These are phyloP conservation scores for Starmerella cellae DNA, from an alignment of 805 yeast genomes.

Conservation along the genomic window DNA sequence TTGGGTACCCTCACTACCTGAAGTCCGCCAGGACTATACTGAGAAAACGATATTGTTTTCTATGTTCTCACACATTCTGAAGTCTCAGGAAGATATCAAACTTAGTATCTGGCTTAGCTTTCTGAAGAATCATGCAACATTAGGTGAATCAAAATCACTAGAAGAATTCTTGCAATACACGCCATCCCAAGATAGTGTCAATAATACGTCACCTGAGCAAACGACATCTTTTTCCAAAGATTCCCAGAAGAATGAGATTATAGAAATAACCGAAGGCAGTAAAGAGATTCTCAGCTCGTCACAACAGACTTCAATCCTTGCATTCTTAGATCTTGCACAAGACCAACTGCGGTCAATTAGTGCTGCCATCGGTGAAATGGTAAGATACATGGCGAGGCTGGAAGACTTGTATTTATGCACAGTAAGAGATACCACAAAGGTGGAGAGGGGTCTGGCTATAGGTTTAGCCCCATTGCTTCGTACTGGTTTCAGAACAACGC, in stretches of 20 bases:
- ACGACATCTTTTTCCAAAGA: neutral
- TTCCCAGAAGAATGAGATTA: neutral
- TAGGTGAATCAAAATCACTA: neutral
- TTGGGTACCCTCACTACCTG: neutral
- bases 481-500: neutral
- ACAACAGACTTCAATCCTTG: slow-evolving; percentile 6
- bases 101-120: slow-evolving; percentile 3
- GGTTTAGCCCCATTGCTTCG: neutral
- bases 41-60: neutral
- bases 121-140: slow-evolving; percentile 2
- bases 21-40: neutral
- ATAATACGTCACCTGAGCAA: neutral
- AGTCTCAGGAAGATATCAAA: neutral
- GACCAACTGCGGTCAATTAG: slow-evolving; percentile 11
- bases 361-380: slow-evolving; percentile 9
- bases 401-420: neutral
- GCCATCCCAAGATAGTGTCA: neutral
- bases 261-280: neutral
- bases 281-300: neutral
- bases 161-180: neutral
- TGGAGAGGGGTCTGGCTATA: neutral
- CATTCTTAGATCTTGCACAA: slow-evolving; percentile 9
- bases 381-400: neutral
- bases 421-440: neutral
- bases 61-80: neutral